Percentiles rank a stretch among this genome's conserved stretches.
These are phyloP conservation scores for Coniferiporia sulphurascens DNA, from an alignment of 1,284 basidiomycete genomes.

Conservation along the genomic window DNA sequence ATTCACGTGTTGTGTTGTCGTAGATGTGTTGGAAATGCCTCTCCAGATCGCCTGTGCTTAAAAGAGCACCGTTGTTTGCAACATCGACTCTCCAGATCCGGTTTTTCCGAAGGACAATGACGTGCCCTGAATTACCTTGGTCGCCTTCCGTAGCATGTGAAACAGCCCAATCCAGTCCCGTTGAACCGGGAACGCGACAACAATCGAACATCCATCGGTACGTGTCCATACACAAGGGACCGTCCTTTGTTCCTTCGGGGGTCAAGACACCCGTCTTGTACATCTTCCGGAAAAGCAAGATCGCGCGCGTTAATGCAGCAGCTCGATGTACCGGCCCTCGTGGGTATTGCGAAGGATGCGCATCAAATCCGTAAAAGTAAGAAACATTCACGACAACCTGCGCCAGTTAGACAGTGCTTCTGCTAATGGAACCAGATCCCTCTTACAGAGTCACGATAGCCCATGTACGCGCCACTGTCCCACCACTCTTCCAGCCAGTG, in stretches of 20 bases:
- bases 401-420: background rate
- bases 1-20: slow-evolving; percentile 53
- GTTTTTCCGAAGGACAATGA: slow-evolving; percentile 75
- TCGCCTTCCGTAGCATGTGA: slow-evolving; percentile 63
- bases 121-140: slow-evolving; percentile 63
- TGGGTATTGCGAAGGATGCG: slow-evolving; percentile 54
- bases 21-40: slow-evolving; percentile 75
- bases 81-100: slow-evolving; percentile 73
- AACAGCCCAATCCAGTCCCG: slow-evolving; percentile 72
- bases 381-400: slow-evolving; percentile 80
- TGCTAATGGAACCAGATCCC: slow-evolving; percentile 22
- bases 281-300: slow-evolving; percentile 67
- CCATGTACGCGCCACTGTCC: slow-evolving; percentile 68
- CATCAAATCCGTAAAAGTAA: slow-evolving; percentile 78
- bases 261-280: slow-evolving; percentile 62
- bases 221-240: slow-evolving; percentile 82
- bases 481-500: slow-evolving; percentile 85
- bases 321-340: slow-evolving; percentile 64
- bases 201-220: slow-evolving; percentile 96
- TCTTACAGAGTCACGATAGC: slow-evolving; percentile 68
- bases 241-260: slow-evolving; percentile 72
- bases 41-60: slow-evolving; percentile 68
- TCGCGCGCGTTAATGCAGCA: slow-evolving; percentile 64
- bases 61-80: slow-evolving; percentile 49
- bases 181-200: slow-evolving; percentile 71